phyloP scores from a whole-genome alignment of 2,329 filamentous ascomycete species.

The Microdochium trichocladiopsis region DNA sequence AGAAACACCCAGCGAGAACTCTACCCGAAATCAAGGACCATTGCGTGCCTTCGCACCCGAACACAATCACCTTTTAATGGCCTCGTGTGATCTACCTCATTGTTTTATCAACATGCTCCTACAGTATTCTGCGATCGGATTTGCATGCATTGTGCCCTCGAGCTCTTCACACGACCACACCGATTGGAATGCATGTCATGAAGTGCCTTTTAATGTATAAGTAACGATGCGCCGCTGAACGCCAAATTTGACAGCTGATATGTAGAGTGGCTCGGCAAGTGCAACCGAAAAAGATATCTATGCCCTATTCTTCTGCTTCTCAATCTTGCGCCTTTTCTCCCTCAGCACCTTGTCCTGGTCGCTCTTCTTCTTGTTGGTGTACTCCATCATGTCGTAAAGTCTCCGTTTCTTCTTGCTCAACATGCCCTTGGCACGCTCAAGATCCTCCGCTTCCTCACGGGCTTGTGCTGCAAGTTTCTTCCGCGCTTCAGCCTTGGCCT shows the following conservation, averaged over 20 bases:
- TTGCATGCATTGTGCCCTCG: too few relatives aligned
- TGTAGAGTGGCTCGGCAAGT: too few relatives aligned
- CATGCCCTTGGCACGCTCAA: conserved; percentile 96
- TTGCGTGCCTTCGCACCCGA: too few relatives aligned
- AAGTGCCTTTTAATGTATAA: too few relatives aligned
- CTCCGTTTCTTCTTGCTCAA: conserved; percentile 96
- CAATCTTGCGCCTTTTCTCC: conserved; percentile 83
- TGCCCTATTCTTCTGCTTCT: conserved; percentile 48
- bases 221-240: neutral
- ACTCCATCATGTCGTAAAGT: conserved; percentile 95
- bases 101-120: too few relatives aligned
- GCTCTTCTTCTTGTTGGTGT: conserved; percentile 89
- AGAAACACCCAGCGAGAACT: too few relatives aligned
- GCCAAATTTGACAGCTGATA: neutral
- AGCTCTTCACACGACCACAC: too few relatives aligned
- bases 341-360: conserved; percentile 82
- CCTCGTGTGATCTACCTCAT: too few relatives aligned
- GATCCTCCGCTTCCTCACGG: conserved; percentile 73
- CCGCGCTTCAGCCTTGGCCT: conserved; percentile 62
- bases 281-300: neutral
- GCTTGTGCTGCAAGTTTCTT: conserved; percentile 66
- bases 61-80: too few relatives aligned
- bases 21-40: too few relatives aligned
- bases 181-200: too few relatives aligned
- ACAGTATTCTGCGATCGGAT: too few relatives aligned